Percentiles rank a stretch among this genome's conserved stretches.
Evolutionary conservation across 1,139 yeast genomes (phyloP).

Genomic region (Yamadazyma kanchanaburiensis): DNA sequence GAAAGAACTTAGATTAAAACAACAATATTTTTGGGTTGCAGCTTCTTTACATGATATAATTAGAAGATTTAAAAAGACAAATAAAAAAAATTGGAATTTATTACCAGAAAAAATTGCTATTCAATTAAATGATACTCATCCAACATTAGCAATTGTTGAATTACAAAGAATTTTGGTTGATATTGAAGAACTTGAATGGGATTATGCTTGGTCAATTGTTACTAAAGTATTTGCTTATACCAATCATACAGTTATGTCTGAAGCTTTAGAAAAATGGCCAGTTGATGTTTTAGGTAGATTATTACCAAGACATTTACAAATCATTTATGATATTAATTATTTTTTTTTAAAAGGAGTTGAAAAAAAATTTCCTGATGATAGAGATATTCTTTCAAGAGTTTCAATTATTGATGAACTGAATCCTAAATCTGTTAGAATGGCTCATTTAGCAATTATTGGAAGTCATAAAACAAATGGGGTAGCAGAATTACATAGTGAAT

Average conservation of each 20-base stretch:
- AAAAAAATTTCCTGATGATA: conserved; percentile 66
- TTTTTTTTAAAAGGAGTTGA: conserved; percentile 76
- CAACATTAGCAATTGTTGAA: conserved; percentile 88
- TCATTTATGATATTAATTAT: conserved; percentile 82
- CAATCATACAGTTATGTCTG: conserved; percentile 92
- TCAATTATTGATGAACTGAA: conserved; percentile 81
- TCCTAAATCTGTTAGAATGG: conserved; percentile 89
- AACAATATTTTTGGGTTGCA: conserved; percentile 96
- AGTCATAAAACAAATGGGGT: conserved; percentile 95
- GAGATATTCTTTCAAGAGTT: conserved; percentile 64
- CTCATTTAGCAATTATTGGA: conserved; percentile 85
- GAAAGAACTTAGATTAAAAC: conserved; percentile 88
- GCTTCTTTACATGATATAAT: conserved; percentile 91
- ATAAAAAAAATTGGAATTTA: conserved; percentile 69
- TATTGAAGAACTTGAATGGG: conserved; percentile 78
- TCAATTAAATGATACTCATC: conserved; percentile 94
- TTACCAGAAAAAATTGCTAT: conserved; percentile 87
- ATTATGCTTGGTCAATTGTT: conserved; percentile 82
- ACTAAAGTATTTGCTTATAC: conserved; percentile 85
- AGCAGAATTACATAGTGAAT: conserved; percentile 90
- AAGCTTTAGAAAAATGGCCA: conserved; percentile 96
- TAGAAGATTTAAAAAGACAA: conserved; percentile 81
- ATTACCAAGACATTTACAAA: conserved; percentile 89
- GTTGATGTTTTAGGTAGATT: conserved; percentile 72
- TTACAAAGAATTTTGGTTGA: conserved; percentile 84